A percentile compares a stretch with the other conserved stretches of the same genome.
Evolutionary conservation across 1,284 basidiomycete species (phyloP).

Genomic region (Exobasidium cylindrosporum): DNA sequence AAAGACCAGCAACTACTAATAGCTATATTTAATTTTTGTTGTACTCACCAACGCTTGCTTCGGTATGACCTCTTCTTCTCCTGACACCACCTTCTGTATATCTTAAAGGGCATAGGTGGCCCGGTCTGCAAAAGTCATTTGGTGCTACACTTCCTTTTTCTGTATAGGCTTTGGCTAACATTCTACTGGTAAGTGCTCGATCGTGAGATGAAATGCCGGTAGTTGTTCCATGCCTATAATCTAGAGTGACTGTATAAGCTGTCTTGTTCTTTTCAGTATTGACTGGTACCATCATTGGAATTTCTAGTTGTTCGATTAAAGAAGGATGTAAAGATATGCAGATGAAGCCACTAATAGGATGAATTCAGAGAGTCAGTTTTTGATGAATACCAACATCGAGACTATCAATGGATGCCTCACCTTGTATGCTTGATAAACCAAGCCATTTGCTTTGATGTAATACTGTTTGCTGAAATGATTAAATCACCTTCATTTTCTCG

Average conservation of each 20-base stretch:
- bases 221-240: slow-evolving; percentile 86
- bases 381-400: background rate
- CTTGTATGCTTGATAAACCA: slow-evolving; percentile 89
- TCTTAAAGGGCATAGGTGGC: slow-evolving; percentile 89
- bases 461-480: slow-evolving; percentile 44
- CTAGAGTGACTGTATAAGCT: slow-evolving; percentile 94
- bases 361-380: background rate
- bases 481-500: slow-evolving; percentile 55
- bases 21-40: background rate
- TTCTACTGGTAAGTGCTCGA: slow-evolving; percentile 78
- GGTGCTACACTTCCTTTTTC: slow-evolving; percentile 17
- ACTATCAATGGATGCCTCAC: slow-evolving; percentile 10
- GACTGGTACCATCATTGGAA: slow-evolving; percentile 88
- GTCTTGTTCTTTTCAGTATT: slow-evolving; percentile 90
- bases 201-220: slow-evolving; percentile 98
- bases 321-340: slow-evolving; percentile 79
- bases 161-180: slow-evolving; percentile 64
- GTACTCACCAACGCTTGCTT: slow-evolving; percentile 69
- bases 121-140: slow-evolving; percentile 84
- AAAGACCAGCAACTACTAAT: slow-evolving; percentile 1
- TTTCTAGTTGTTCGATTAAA: slow-evolving; percentile 73
- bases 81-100: slow-evolving; percentile 81
- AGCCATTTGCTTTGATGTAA: slow-evolving; percentile 94
- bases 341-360: slow-evolving; percentile 76
- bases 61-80: slow-evolving; percentile 85